Base-by-base conservation (phyloP, 2,329 filamentous ascomycete genomes). In the Tolypocladium endophyticum region DNA sequence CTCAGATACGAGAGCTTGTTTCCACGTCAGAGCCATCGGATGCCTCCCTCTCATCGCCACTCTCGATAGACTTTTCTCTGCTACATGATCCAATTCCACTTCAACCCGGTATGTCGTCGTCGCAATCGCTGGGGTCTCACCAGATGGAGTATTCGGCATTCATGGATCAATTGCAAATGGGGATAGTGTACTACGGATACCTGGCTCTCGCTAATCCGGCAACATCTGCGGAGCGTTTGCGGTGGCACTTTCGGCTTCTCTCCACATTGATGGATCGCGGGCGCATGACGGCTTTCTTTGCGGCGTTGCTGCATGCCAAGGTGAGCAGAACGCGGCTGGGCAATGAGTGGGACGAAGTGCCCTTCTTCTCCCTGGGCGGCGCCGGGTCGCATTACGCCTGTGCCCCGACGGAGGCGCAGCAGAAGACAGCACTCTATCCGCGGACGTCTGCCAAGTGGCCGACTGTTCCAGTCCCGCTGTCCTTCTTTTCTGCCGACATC, bases 281-380 rank as follows among this genome's bases (percentile, higher is more conserved):
- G 18, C 58, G 53, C 38, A 55, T 64, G 38, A 36, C 61, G 28
- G 33, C 61, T 12, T 63, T 57, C 57, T 64, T 64, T 56, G 60
- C 63, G 16, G 60, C 58, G 1, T 52, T 58, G n/a, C 61, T 64
- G 20, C 60, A 64, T 36, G 50, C 60, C 30, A 59, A 61, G 23
- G 36, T 63, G 18, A 57, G 45, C 38, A 39, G 56, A 16, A 4
- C 9, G 25, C 55, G 54, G 20, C 25, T 59, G 20, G n/a, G 2
- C 18, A 53, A 52, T 0, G 36, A 23, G 11, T 61, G 52, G 43
- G 23, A 3, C 20, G 58, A 55, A 16, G 50, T 64, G 56, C 86
- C 87, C 0, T 85, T 87, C 60, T 78, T 85, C 47, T 77, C 84
- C 63, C 73, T 90, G 47, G 87, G 87, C 3, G 86, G 86, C 3